phyloP scores from a whole-genome alignment of 2,329 filamentous ascomycete species.

The Pseudogymnoascus sp. region DNA sequence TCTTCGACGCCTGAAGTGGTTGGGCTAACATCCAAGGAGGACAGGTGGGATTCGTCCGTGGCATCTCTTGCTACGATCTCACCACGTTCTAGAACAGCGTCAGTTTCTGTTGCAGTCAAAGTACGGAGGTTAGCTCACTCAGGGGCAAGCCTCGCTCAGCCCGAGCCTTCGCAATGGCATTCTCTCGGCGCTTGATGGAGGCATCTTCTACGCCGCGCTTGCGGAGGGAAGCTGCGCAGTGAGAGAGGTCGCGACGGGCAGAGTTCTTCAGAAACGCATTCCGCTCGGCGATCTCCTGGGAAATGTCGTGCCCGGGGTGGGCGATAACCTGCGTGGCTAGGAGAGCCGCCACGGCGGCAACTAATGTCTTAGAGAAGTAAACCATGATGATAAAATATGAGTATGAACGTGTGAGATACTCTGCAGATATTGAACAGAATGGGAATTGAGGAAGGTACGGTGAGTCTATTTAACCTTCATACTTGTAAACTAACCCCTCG shows the following conservation, averaged over 20 bases:
- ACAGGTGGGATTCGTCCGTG: background rate
- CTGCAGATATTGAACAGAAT: background rate
- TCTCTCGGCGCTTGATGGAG: background rate
- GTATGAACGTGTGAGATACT: background rate
- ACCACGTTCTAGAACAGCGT: background rate
- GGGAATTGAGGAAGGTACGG: background rate
- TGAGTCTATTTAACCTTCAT: background rate
- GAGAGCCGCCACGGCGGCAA: background rate
- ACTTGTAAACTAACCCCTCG: background rate
- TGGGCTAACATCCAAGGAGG: background rate
- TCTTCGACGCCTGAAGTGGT: background rate
- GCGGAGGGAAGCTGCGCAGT: constrained; percentile 28
- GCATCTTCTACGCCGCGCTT: constrained; percentile 23
- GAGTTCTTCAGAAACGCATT: constrained; percentile 4
- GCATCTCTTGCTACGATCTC: background rate
- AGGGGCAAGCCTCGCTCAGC: background rate
- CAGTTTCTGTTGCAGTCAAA: background rate
- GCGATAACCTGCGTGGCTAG: constrained; percentile 16
- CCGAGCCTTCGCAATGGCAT: background rate
- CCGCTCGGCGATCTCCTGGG: constrained; percentile 25
- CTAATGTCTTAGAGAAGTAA: background rate
- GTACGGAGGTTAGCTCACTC: background rate
- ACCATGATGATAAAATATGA: background rate
- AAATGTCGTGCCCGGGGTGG: constrained; percentile 29
- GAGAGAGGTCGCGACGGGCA: constrained; percentile 20